Conservation (phyloP, 208 protist species). For the Endotrypanum monterogeii region DNA sequence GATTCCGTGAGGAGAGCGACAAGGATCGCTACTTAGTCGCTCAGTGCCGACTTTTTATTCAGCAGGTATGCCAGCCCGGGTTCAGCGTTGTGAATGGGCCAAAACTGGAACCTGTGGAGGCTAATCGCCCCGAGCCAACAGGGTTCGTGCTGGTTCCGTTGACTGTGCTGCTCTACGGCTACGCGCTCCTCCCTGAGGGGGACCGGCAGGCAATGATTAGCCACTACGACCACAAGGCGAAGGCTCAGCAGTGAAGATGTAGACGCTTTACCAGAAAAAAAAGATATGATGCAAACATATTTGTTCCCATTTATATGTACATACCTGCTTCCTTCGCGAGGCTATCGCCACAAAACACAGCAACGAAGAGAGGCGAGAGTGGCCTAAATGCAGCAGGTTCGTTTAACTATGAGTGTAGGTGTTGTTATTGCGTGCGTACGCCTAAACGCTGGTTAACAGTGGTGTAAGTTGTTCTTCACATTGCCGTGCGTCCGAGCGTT, state of each 20-base stretch:
- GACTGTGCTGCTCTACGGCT: constrained; percentile 75
- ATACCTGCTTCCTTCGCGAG: neutral
- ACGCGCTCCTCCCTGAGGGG: constrained; percentile 66
- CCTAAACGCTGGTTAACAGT: neutral
- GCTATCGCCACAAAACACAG: neutral
- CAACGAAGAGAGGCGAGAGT: neutral
- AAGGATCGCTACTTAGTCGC: constrained; percentile 50
- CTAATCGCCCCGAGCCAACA: constrained; percentile 58
- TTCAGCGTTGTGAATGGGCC: constrained; percentile 85
- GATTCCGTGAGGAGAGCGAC: constrained; percentile 23
- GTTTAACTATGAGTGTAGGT: neutral
- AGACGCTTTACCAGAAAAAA: neutral
- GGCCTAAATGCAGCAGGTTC: neutral
- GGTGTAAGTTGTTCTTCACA: neutral
- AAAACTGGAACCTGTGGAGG: constrained; percentile 76
- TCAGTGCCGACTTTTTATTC: constrained; percentile 80
- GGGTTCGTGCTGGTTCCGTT: constrained; percentile 87
- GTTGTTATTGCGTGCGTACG: neutral
- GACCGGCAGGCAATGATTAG: constrained; percentile 70
- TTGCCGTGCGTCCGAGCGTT: too few relatives aligned
- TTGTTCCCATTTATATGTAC: neutral
- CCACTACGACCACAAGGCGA: constrained; percentile 52
- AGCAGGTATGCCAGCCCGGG: constrained; percentile 76
- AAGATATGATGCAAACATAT: neutral
- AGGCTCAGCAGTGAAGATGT: constrained; percentile 4